Conservation (phyloP, 2,329 filamentous ascomycete species). For the Neonectria punicea region DNA sequence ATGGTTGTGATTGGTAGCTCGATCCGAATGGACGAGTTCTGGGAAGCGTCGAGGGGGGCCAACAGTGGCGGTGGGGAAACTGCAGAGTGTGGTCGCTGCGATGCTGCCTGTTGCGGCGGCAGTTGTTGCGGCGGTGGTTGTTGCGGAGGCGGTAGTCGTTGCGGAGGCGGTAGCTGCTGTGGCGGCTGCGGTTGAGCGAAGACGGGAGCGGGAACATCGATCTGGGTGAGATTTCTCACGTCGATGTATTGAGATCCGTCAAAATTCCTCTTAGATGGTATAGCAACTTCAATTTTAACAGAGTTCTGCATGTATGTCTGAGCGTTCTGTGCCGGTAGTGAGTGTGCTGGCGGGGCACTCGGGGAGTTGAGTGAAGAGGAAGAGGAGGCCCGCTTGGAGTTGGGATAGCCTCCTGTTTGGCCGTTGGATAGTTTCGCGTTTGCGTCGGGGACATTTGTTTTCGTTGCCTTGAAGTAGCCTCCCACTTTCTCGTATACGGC, state of each 20-base stretch:
- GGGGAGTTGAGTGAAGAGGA: conserved; percentile 36
- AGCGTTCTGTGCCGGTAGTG: conserved; percentile 33
- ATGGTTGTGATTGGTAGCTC: conserved; percentile 58
- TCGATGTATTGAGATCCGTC: conserved; percentile 52
- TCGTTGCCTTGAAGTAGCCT: conserved; percentile 53
- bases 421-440: conserved; percentile 52
- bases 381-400: conserved; percentile 33
- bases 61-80: conserved; percentile 12
- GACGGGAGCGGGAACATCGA: conserved; percentile 31
- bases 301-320: conserved; percentile 50
- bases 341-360: conserved; percentile 25
- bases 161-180: conserved; percentile 25
- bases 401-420: conserved; percentile 35
- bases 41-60: conserved; percentile 19
- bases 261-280: conserved; percentile 56
- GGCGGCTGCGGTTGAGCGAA: conserved; percentile 23
- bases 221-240: conserved; percentile 38
- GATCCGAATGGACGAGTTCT: conserved; percentile 54
- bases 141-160: conserved; percentile 18
- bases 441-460: conserved; percentile 44
- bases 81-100: conserved; percentile 19
- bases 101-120: conserved; percentile 17
- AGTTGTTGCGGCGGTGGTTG: conserved; percentile 19
- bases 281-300: conserved; percentile 58
- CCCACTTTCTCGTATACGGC: conserved; percentile 55